A percentile compares a stretch with the other conserved stretches of the same genome.
phyloP scores from a whole-genome alignment of 2,329 filamentous ascomycete genomes.

The Neophaeococcomyces aloes region DNA sequence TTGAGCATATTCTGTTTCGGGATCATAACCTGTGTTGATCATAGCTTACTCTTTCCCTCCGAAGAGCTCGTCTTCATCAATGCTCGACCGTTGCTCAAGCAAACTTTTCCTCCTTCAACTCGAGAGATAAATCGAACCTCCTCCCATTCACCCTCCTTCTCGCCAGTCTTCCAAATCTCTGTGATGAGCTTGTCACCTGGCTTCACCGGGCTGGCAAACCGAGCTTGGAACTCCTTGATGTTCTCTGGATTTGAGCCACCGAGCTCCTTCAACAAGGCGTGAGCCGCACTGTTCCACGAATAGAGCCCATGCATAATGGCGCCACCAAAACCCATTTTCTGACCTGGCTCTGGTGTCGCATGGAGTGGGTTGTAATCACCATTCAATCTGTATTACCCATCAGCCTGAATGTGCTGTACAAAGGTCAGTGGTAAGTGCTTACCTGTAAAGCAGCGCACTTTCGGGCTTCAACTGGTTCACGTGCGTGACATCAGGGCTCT shows the following conservation, averaged over 20 bases:
- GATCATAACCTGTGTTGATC: no score
- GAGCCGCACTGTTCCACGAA: constrained; percentile 71
- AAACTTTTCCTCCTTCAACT: constrained; percentile 68
- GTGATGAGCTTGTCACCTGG: constrained; percentile 74
- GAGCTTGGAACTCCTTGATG: constrained; percentile 76
- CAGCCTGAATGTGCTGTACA: not conserved
- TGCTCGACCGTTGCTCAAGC: constrained; percentile 76
- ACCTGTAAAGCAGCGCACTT: constrained; percentile 64
- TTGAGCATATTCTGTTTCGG: no score
- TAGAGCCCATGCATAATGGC: constrained; percentile 82
- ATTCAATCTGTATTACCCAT: constrained; percentile 53
- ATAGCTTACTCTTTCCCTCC: constrained; percentile 54
- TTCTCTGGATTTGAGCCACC: constrained; percentile 70
- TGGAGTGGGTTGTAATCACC: constrained; percentile 93
- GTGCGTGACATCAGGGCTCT: constrained; percentile 57
- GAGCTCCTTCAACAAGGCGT: constrained; percentile 61
- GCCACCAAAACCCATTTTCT: constrained; percentile 85
- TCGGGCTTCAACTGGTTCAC: constrained; percentile 60
- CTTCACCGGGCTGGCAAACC: constrained; percentile 75
- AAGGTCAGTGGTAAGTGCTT: constrained; percentile 16
- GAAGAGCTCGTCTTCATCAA: constrained; percentile 53
- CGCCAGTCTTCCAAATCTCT: constrained; percentile 69
- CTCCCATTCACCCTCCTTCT: constrained; percentile 58
- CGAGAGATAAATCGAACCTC: constrained; percentile 72
- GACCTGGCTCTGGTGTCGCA: constrained; percentile 71